Evolutionary conservation across 768 basidiomycete genomes (phyloP).

Genomic region (Leccinum ochraceum): DNA sequence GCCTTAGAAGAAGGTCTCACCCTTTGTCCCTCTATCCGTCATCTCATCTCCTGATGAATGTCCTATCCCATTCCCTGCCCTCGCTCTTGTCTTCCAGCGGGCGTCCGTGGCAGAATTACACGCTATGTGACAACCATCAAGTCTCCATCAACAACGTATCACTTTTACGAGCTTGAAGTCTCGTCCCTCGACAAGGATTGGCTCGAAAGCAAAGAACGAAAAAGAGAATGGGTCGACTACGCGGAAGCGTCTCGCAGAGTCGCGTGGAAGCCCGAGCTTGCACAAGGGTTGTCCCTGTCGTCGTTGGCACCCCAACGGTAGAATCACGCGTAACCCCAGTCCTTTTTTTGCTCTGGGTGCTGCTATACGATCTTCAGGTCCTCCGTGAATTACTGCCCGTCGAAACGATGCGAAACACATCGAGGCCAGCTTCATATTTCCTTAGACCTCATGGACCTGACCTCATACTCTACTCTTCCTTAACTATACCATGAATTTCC

Average conservation of each 20-base stretch:
- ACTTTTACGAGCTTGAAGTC: conserved; percentile 90
- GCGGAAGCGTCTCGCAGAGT: conserved; percentile 74
- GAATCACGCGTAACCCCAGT: conserved; percentile 13
- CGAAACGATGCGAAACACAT: conserved; percentile 14
- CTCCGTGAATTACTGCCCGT: conserved; percentile 13
- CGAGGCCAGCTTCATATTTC: conserved; percentile 20
- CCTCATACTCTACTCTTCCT: conserved; percentile 30
- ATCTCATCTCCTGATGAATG: conserved; percentile 67
- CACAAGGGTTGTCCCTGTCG: conserved; percentile 71
- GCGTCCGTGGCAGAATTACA: conserved; percentile 84
- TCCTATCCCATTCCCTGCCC: conserved; percentile 42
- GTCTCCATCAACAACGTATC: conserved; percentile 77
- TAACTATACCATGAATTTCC: conserved; percentile 31
- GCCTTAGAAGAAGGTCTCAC: conserved; percentile 96
- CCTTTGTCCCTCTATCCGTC: conserved; percentile 75
- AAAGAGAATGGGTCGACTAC: conserved; percentile 87
- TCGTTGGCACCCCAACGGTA: conserved; percentile 64
- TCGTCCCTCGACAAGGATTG: conserved; percentile 73
- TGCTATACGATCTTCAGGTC: conserved; percentile 15
- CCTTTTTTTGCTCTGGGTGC: conserved; percentile 6
- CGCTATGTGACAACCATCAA: conserved; percentile 84
- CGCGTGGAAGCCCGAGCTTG: conserved; percentile 84
- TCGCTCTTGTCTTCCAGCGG: conserved; percentile 53
- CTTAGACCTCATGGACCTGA: conserved; percentile 25
- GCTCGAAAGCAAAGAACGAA: conserved; percentile 78